A percentile compares a stretch with the other conserved stretches of the same genome.
phyloP scores from a whole-genome alignment of 169 alveolate genomes.

The Plasmodium blacklocki region DNA sequence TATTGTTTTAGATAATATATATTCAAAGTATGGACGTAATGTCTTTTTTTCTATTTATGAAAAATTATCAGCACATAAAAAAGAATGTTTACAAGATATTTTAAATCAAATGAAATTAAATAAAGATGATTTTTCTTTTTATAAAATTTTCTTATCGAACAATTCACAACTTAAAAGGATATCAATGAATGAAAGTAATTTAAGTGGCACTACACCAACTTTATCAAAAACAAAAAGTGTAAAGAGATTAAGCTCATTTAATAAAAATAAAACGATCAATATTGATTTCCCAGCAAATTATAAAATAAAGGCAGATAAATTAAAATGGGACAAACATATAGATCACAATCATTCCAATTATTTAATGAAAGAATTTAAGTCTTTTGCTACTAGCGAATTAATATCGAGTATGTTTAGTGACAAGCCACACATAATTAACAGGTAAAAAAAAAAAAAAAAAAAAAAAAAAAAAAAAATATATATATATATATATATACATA shows the following conservation, averaged over 20 bases:
- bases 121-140: slow-evolving; percentile 58
- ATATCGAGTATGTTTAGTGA: slow-evolving; percentile 43
- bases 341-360: slow-evolving; percentile 53
- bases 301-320: slow-evolving; percentile 56
- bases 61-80: slow-evolving; percentile 62
- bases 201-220: slow-evolving; percentile 21
- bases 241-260: slow-evolving; percentile 35
- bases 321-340: slow-evolving; percentile 59
- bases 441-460: not conserved
- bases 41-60: slow-evolving; percentile 55
- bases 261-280: slow-evolving; percentile 29
- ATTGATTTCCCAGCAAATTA: slow-evolving; percentile 70
- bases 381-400: slow-evolving; percentile 32
- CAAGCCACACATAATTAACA: slow-evolving; percentile 30
- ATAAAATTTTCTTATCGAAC: slow-evolving; percentile 20
- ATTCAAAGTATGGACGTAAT: slow-evolving; percentile 36
- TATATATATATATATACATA: slow-evolving; percentile 12
- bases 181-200: slow-evolving; percentile 45
- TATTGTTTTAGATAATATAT: slow-evolving; percentile 55
- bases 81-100: slow-evolving; percentile 71
- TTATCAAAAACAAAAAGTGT: slow-evolving; percentile 40
- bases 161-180: slow-evolving; percentile 54
- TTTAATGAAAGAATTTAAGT: slow-evolving; percentile 60
- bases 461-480: not conserved
- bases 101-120: slow-evolving; percentile 59